These are phyloP conservation scores for Auricularia cornea DNA, from an alignment of 768 basidiomycete species.

Conservation along the genomic window DNA sequence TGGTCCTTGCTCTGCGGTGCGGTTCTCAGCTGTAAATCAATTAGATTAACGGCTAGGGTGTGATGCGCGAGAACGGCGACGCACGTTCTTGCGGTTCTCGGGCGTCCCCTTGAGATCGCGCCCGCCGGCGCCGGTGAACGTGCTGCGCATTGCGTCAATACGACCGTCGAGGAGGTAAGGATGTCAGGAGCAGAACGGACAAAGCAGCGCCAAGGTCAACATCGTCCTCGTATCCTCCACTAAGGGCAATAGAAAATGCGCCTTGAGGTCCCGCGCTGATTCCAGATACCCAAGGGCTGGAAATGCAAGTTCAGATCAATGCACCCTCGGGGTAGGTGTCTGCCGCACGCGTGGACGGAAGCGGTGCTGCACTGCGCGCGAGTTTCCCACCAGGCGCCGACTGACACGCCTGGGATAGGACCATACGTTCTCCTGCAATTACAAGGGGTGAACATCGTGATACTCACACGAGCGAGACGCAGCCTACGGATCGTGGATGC, in stretches of 20 bases:
- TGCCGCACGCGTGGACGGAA: constrained; percentile 74
- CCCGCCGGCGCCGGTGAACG: constrained; percentile 79
- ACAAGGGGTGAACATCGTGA: background rate
- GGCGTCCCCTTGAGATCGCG: constrained; percentile 83
- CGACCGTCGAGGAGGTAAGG: background rate
- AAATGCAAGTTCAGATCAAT: constrained; percentile 1
- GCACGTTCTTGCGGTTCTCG: constrained; percentile 71
- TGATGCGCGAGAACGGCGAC: constrained; percentile 15
- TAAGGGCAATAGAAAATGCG: constrained; percentile 78
- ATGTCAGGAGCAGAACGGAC: constrained; percentile 36
- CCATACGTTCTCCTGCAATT: constrained; percentile 79
- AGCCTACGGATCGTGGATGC: constrained; percentile 24
- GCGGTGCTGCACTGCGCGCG: constrained; percentile 64
- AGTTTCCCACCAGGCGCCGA: constrained; percentile 79
- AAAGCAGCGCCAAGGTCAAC: constrained; percentile 78
- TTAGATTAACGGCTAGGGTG: no score
- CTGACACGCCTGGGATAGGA: constrained; percentile 66
- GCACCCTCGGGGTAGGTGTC: background rate
- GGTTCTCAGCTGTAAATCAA: constrained; percentile 61
- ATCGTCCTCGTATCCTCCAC: constrained; percentile 85
- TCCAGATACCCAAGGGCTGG: constrained; percentile 75
- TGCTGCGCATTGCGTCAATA: constrained; percentile 33
- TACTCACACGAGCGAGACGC: background rate
- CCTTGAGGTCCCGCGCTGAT: constrained; percentile 62
- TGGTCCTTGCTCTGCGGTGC: constrained; percentile 83